Base-by-base conservation (phyloP, 352 stramenopile genomes). In the Globisporangium takayamanum region DNA sequence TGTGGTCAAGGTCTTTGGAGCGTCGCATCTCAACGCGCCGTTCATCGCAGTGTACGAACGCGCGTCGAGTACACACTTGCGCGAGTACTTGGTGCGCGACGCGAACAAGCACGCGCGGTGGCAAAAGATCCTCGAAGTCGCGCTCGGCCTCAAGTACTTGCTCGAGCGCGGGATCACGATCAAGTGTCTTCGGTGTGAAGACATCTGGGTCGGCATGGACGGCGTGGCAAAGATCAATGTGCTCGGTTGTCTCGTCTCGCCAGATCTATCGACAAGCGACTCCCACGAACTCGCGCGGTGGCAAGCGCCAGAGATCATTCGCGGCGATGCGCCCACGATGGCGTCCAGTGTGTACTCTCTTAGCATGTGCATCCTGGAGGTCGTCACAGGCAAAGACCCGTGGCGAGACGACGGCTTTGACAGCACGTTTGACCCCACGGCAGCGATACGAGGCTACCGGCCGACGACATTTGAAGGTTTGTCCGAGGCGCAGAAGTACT, bases 141-240 rank as follows among this genome's bases (percentile, higher is more conserved):
- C 37, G 16, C 53, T 56, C 18, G 81, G 75, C 5, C 57, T 92
- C 11, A 26, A 53, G 37, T 86, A 79, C 58, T 3, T 64, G 11
- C 15, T 53, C 18, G 42, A 59, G 16, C 51, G 51, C 30, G 50
- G 46, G 0, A 10, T 64, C 15, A 4, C 54, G 7, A 18, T 50
- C 1, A 18, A 25, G 1, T 1, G 4, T 5, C 51, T 60, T 50
- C 55, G 33, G 11, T 61, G 46, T 15, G 39, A 50, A 15, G 26
- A 50, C 25, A 30, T 55, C 18, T 61, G 46, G 37, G 14, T 61
- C 18, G 46, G 55, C 33, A 28, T 36, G 18, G 37, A 60, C 44
- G 41, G 42, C n/a, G 26, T 54, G 10, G 44, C 45, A 6, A 60
- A 59, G 37, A 46, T 64, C 22, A 53, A 33, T 22, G 20, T 12